Conservation (phyloP, 225 moss, liverwort and hornwort genomes). For the Physcomitrium patens region DNA sequence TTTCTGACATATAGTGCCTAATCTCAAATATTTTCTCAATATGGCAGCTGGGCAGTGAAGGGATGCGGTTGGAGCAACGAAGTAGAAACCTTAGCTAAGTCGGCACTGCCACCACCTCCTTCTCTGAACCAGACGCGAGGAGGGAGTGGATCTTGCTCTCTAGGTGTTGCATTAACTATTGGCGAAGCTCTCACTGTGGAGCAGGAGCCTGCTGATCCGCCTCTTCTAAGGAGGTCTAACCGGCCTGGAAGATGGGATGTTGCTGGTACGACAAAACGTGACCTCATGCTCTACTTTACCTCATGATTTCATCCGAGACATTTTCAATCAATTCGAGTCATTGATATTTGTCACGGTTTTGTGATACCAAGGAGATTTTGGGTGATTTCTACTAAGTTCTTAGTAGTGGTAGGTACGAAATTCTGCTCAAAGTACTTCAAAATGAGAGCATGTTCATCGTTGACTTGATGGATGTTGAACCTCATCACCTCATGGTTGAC, state of each 20-base stretch:
- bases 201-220: constrained; percentile 51
- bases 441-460: background rate
- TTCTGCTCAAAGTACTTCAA: background rate
- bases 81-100: constrained; percentile 62
- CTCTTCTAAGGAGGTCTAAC: constrained; percentile 38
- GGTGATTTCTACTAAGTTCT: background rate
- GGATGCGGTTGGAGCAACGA: constrained; percentile 74
- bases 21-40: constrained; percentile 10
- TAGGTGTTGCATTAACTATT: constrained; percentile 53
- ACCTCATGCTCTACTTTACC: constrained; percentile 4
- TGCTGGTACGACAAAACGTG: constrained; percentile 20
- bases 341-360: background rate
- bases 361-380: background rate
- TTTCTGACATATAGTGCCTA: background rate
- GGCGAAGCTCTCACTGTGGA: constrained; percentile 57
- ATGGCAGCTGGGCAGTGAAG: constrained; percentile 75
- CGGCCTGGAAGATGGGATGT: constrained; percentile 52
- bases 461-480: background rate
- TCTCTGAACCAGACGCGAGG: constrained; percentile 35
- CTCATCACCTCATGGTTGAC: background rate
- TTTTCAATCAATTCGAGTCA: background rate
- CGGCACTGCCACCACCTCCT: constrained; percentile 40
- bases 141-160: constrained; percentile 32
- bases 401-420: background rate
- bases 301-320: no score